Percentiles rank a stretch among this genome's conserved stretches.
phyloP scores from a whole-genome alignment of 2,329 filamentous ascomycete species.

The Neonectria magnoliae region DNA sequence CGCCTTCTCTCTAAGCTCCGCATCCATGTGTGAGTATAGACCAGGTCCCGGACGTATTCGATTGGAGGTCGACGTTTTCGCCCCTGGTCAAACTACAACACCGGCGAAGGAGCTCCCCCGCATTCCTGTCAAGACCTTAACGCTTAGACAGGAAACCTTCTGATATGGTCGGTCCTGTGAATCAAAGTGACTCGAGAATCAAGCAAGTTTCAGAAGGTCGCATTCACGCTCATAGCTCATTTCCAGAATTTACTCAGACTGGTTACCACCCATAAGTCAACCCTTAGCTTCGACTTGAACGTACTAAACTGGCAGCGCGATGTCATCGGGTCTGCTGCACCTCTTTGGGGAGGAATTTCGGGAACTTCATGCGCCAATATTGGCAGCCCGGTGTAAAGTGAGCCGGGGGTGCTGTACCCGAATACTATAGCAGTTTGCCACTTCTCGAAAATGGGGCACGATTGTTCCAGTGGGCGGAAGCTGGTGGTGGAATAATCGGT shows the following conservation, averaged over 20 bases:
- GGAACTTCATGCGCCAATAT: background rate
- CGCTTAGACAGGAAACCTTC: background rate
- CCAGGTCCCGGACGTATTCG: background rate
- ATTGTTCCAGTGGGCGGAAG: background rate
- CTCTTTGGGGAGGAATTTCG: conserved; percentile 1
- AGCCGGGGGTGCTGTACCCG: conserved; percentile 1
- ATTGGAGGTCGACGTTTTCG: background rate
- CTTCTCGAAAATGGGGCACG: background rate
- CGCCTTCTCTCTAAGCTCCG: background rate
- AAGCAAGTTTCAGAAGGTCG: background rate
- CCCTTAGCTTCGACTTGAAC: background rate
- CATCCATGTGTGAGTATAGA: background rate
- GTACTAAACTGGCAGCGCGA: background rate
- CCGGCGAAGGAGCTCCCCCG: background rate
- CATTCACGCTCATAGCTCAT: background rate
- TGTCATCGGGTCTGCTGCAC: background rate
- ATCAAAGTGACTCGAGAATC: background rate
- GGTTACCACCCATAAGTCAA: background rate
- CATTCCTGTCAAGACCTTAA: background rate
- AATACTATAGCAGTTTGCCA: background rate
- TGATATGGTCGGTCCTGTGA: background rate
- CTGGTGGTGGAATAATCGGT: background rate
- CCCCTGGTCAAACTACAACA: background rate
- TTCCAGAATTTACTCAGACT: background rate
- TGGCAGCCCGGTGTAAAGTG: background rate